Evolutionary conservation across 257 asterid species (phyloP).

Genomic region (Fraxinus cuspidata): DNA sequence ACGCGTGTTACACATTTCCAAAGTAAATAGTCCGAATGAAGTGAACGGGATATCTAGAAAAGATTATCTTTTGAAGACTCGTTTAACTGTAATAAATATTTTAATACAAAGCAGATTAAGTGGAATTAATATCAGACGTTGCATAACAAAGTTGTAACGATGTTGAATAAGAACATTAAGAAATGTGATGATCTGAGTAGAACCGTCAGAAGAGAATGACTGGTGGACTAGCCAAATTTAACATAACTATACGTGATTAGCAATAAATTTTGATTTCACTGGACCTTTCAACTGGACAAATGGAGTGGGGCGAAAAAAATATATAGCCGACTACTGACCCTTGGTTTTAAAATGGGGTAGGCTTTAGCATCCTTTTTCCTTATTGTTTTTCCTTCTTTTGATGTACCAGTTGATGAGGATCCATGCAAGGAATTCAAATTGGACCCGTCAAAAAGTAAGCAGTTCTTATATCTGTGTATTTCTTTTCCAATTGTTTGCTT

Average conservation of each 20-base stretch:
- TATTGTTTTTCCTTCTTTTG: constrained; percentile 14
- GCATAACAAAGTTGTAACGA: neutral
- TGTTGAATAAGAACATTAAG: neutral
- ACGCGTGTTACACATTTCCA: neutral
- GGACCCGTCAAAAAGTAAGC: constrained; percentile 97
- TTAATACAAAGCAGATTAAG: neutral
- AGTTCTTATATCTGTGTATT: neutral
- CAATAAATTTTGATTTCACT: neutral
- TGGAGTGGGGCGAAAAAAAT: neutral
- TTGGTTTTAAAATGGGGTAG: neutral
- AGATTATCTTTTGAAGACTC: neutral
- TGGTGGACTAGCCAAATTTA: neutral
- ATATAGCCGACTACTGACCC: neutral
- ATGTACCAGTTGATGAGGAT: constrained; percentile 62
- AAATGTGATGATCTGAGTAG: neutral
- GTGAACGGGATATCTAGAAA: neutral
- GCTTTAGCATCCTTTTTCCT: neutral
- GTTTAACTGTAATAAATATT: neutral
- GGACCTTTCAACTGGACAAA: neutral
- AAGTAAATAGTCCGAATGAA: neutral
- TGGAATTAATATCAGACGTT: neutral
- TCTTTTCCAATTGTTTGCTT: constrained; percentile 18
- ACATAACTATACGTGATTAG: neutral
- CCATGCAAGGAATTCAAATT: constrained; percentile 77
- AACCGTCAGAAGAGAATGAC: neutral